Evolutionary conservation across 2,329 filamentous ascomycete species (phyloP).

Genomic region (Talaromyces sp.): DNA sequence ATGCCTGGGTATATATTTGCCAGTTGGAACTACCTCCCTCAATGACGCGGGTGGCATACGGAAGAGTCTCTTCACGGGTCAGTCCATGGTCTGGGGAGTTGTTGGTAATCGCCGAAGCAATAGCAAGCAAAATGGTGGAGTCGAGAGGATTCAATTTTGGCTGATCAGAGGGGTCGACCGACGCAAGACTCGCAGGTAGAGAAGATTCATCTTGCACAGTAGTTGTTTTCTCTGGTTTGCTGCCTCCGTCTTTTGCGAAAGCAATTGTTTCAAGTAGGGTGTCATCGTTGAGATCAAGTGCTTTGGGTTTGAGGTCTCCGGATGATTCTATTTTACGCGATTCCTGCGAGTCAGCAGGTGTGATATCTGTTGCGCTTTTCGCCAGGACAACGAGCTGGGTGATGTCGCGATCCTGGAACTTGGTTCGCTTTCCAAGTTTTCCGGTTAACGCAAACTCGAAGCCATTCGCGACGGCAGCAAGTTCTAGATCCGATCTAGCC

Average conservation of each 20-base stretch:
- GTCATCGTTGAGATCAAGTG: constrained; percentile 80
- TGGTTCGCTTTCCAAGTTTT: constrained; percentile 63
- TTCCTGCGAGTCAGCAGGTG: not conserved
- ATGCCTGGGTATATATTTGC: constrained; percentile 93
- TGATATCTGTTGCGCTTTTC: constrained; percentile 52
- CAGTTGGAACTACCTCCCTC: constrained; percentile 89
- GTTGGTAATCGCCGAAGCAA: constrained; percentile 84
- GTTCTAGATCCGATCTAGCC: constrained; percentile 63
- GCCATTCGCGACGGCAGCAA: constrained; percentile 60
- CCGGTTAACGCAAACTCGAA: constrained; percentile 82
- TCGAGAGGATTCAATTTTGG: constrained; percentile 77
- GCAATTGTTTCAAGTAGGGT: constrained; percentile 83
- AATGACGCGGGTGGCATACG: constrained; percentile 83
- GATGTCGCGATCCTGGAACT: constrained; percentile 42
- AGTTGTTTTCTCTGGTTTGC: constrained; percentile 30
- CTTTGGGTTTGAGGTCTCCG: constrained; percentile 51
- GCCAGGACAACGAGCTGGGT: constrained; percentile 91
- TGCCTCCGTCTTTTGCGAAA: constrained; percentile 56
- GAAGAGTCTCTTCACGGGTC: constrained; percentile 87
- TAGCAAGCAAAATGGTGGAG: constrained; percentile 74
- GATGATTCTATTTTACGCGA: constrained; percentile 17
- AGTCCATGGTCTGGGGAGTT: constrained; percentile 77
- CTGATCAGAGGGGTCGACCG: constrained; percentile 70
- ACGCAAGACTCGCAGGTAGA: constrained; percentile 57
- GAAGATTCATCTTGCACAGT: constrained; percentile 37